Base-by-base conservation (phyloP, 495 filamentous ascomycete species). In the Neurospora sp. region DNA sequence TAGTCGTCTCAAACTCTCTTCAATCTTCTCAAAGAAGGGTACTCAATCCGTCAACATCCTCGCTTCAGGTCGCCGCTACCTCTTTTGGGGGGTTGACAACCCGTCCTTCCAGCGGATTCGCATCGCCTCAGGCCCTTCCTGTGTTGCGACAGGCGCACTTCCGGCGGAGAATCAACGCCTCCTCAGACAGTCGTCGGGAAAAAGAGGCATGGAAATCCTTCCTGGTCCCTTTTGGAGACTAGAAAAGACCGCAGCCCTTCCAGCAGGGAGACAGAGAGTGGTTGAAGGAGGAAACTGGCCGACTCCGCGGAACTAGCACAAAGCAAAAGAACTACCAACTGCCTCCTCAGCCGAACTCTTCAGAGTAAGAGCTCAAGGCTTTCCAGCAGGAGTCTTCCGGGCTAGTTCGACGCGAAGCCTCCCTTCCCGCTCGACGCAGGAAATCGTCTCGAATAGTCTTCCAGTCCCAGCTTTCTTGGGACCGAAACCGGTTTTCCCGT, bases 301-400 rank as follows among this genome's bases (percentile, higher is more conserved):
- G 71, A 60, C 71, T 66, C 44, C 31, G 54, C 73, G 40, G 39
- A 60, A 70, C 42, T 70, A 74, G 70, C 73, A 42, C 44, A 62
- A 39, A 62, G 71, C 66, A 9, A 37, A 69, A 75, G 42, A 46
- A 39, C 41, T 69, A 41, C 54, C 72, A 14, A 76, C 74, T 72
- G 72, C 74, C 72, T 75, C 74, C 44, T 71, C 31, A 42, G 54
- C 44, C 71, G 62, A 69, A 20, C 40, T 66, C 14, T 66, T 31
- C 31, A 31, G 41, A 1, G 16, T 39, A 35, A 39, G 18, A 71
- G 69, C 74, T 75, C 60, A 39, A 76, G 70, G 35, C 38, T 71
- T 71, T 77, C 75, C 73, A 54, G 73, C 75, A 60, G 73, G 75
- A 75, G 75, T 77, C 75, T 74, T 62, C 62, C 16, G 71, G 39